A percentile compares a stretch with the other conserved stretches of the same genome.
Evolutionary conservation across 257 asterid genomes (phyloP).

Genomic region (Solanum appendiculatum): DNA sequence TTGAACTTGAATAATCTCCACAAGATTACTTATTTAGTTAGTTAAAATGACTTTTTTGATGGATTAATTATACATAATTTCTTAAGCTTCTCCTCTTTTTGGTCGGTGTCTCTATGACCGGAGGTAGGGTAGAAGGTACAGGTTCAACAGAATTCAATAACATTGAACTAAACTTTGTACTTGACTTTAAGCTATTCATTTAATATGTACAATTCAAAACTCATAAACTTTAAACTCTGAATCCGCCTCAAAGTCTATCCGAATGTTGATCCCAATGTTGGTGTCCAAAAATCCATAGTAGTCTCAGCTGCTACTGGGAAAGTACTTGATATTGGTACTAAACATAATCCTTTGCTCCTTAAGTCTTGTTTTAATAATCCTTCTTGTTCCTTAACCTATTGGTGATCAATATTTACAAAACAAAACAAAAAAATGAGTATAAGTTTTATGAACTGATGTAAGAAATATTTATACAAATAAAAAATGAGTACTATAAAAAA

Average conservation of each 20-base stretch:
- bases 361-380: conserved; percentile 30
- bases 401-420: background rate
- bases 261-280: conserved; percentile 48
- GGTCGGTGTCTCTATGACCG: background rate
- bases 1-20: background rate
- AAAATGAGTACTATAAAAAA: too few relatives aligned
- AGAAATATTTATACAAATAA: too few relatives aligned
- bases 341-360: conserved; percentile 66
- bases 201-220: background rate
- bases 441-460: background rate
- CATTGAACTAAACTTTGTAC: background rate
- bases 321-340: conserved; percentile 72
- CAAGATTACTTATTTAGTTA: background rate
- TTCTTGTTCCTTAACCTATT: conserved; percentile 19
- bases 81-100: background rate
- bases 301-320: conserved; percentile 60
- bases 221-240: background rate
- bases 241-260: background rate
- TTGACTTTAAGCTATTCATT: background rate
- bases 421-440: background rate
- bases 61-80: background rate
- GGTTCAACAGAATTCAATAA: background rate
- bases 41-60: background rate
- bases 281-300: conserved; percentile 61
- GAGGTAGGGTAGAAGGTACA: background rate